Evolutionary conservation across 768 basidiomycete species (phyloP).

Genomic region (Boletus subparvulus): DNA sequence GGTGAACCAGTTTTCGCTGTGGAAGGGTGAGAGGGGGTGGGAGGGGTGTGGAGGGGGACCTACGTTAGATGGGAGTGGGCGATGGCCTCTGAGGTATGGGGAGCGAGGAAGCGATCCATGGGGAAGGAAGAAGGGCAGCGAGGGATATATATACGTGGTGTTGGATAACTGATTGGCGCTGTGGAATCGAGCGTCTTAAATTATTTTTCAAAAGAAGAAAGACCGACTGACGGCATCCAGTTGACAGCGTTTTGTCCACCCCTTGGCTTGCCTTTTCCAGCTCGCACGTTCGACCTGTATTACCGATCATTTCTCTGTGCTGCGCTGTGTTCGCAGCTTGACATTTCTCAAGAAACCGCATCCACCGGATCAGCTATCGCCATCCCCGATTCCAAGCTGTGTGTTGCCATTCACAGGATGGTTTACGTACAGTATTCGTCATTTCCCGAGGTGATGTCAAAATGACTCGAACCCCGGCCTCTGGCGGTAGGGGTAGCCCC

Average conservation of each 20-base stretch:
- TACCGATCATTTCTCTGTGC: not conserved
- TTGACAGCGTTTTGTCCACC: constrained; percentile 2
- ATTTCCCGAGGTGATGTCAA: not conserved
- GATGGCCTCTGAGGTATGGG: constrained; percentile 69
- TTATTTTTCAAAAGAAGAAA: not conserved
- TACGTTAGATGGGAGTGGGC: constrained; percentile 71
- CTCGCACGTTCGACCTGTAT: constrained; percentile 27
- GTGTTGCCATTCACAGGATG: too few species aligned
- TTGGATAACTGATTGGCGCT: constrained; percentile 17
- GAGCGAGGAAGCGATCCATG: constrained; percentile 74
- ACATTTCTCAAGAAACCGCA: too few species aligned
- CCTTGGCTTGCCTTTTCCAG: constrained; percentile 17
- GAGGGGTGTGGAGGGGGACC: constrained; percentile 19
- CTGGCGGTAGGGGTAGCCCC: not conserved
- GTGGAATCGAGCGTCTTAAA: constrained; percentile 7
- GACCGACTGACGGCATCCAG: not conserved
- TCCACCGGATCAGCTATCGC: too few species aligned
- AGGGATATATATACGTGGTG: constrained; percentile 11
- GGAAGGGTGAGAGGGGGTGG: constrained; percentile 16
- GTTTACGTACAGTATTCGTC: too few species aligned
- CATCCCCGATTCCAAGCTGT: too few species aligned
- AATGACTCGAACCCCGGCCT: not conserved
- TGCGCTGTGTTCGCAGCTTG: not conserved
- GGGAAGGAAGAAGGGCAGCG: not conserved
- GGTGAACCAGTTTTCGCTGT: constrained; percentile 62